A percentile compares a stretch with the other conserved stretches of the same genome.
These are phyloP conservation scores for Rhexocercosporidium sp. DNA, from an alignment of 2,329 filamentous ascomycete genomes.

Conservation along the genomic window DNA sequence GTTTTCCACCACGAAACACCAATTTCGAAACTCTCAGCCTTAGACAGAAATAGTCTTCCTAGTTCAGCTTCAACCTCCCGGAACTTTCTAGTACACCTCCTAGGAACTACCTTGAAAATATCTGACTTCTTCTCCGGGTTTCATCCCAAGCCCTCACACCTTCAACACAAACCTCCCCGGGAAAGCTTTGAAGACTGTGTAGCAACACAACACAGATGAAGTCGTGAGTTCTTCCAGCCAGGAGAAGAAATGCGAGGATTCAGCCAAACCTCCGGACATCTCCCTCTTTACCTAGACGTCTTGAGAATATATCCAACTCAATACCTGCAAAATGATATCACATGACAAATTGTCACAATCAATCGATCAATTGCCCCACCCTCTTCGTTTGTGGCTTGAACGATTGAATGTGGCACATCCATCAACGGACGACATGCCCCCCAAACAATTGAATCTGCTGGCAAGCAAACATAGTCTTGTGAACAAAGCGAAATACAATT, in stretches of 20 bases:
- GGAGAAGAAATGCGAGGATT: neutral
- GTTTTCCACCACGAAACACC: too few species aligned
- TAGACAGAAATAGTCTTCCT: too few species aligned
- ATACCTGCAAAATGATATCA: neutral
- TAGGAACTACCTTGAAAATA: neutral
- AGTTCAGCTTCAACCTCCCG: neutral
- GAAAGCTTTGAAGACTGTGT: neutral
- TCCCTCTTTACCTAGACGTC: neutral
- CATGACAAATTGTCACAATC: neutral
- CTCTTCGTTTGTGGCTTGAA: constrained; percentile 2
- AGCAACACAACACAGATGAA: neutral
- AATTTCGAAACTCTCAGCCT: too few species aligned
- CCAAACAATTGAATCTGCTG: neutral
- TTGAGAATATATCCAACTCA: neutral
- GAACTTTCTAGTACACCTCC: neutral
- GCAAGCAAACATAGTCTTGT: neutral
- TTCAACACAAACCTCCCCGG: neutral
- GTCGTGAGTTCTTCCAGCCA: neutral
- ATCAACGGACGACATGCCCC: neutral
- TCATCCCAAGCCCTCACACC: too few species aligned
- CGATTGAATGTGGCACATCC: neutral
- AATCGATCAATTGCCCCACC: neutral
- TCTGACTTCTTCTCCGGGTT: neutral
- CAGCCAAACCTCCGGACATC: neutral
- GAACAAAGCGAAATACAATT: neutral